These are phyloP conservation scores for Mucuna pruriens DNA, from an alignment of 306 rosid species.

Conservation along the genomic window DNA sequence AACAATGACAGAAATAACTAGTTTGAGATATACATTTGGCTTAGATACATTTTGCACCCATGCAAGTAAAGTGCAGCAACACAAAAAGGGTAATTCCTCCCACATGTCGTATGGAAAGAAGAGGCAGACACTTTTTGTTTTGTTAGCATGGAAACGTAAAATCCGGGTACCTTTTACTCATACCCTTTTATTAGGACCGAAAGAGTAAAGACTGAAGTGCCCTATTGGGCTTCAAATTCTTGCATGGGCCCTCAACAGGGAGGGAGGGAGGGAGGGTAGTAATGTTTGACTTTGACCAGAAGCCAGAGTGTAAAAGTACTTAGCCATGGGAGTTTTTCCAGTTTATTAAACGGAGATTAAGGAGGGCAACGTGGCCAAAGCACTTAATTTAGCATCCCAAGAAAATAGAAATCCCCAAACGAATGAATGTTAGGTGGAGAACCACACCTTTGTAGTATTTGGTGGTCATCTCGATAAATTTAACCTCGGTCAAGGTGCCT, in stretches of 20 bases:
- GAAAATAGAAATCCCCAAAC: conserved; percentile 45
- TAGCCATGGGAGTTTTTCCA: background rate
- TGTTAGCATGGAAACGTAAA: conserved; percentile 50
- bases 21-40: background rate
- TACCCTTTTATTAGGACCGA: background rate
- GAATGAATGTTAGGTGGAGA: conserved; percentile 61
- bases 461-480: conserved; percentile 49
- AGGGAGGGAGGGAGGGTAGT: background rate
- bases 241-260: conserved; percentile 14
- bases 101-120: conserved; percentile 31
- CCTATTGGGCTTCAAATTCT: conserved; percentile 17
- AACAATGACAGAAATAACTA: background rate
- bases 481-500: conserved; percentile 52
- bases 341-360: conserved; percentile 20
- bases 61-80: conserved; percentile 37
- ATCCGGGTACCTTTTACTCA: conserved; percentile 48
- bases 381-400: conserved; percentile 32
- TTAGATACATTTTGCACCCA: conserved; percentile 16
- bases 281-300: background rate
- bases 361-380: background rate
- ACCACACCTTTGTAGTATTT: conserved; percentile 27
- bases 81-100: conserved; percentile 29
- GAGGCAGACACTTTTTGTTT: conserved; percentile 37
- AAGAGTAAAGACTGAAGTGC: conserved; percentile 38
- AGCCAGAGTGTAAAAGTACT: conserved; percentile 4